Base-by-base conservation (phyloP, 1,139 yeast species). In the Geotrichum carabidarum region DNA sequence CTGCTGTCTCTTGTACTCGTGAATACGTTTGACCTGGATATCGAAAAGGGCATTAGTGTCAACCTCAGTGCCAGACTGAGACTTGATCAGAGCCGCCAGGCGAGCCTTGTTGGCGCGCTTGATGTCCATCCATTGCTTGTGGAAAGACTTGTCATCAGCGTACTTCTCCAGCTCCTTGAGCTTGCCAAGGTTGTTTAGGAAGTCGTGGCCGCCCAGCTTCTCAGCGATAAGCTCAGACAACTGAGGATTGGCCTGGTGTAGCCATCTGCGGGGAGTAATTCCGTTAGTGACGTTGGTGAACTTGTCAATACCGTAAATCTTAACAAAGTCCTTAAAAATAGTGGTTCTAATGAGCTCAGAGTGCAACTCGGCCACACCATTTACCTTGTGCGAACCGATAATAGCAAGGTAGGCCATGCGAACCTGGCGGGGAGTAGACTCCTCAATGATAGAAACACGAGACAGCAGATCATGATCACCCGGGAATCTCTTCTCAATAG, bases 191-290 rank as follows among this genome's bases (percentile, higher is more conserved):
- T 87, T 80, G 62, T 82, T 82, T 69, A 90, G 76, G 69, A 76
- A 90, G 38, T 79, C 80, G 67, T 84, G 85, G 60, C 83, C 81
- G 44, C 91, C 83, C 56, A 90, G 76, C 63, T 82, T 83, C 55
- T 82, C 79, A 46, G 88, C 78, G 66, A 90, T 91, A 62, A 91
- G 77, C 22, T 73, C 75, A 30, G 95, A 81, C 65, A 90, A 77
- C 62, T 76, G 76, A 15, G 97, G 97, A 71, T 90, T 91, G 50
- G 96, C 96, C 74, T 90, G 96, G 69, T 83, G 83, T 69, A 90
- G 79, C 98, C 98, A 90, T 74, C 97, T 84, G 76, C 98, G 83
- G 63, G 97, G 97, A 4, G 97, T 91, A 66, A 90, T 83, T 74
- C 97, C 97, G 70, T 91, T 91, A 53, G 98, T 90, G 58, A 90